A percentile compares a stretch with the other conserved stretches of the same genome.
Conservation (phyloP, 2,329 filamentous ascomycete genomes). For the Xylaria arbuscula region DNA sequence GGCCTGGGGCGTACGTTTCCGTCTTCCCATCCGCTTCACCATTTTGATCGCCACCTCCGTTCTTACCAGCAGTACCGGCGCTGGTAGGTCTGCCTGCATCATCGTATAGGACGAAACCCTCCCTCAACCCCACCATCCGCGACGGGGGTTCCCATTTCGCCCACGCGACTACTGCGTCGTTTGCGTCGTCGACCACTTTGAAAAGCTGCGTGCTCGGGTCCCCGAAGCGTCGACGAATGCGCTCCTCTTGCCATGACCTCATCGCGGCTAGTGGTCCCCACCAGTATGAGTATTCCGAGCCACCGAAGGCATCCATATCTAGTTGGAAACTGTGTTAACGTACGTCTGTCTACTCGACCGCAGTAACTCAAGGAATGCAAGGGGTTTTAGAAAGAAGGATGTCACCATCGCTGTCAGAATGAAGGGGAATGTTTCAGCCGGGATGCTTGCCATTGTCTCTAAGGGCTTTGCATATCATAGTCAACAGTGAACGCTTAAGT, state of each 20-base stretch:
- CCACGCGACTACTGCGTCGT: conserved; percentile 42
- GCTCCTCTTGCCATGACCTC: conserved; percentile 43
- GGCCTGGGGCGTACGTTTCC: conserved; percentile 16
- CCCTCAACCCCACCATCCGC: conserved; percentile 36
- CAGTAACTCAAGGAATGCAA: background rate
- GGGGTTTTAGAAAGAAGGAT: background rate
- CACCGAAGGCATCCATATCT: conserved; percentile 46
- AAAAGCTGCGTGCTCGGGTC: conserved; percentile 45
- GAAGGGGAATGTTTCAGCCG: background rate
- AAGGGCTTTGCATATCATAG: background rate
- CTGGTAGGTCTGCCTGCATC: conserved; percentile 31
- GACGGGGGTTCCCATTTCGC: conserved; percentile 46
- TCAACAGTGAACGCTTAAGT: background rate
- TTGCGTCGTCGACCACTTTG: conserved; percentile 44
- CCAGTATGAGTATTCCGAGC: conserved; percentile 47
- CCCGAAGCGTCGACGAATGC: conserved; percentile 44
- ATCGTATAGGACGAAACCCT: conserved; percentile 42
- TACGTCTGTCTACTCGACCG: background rate
- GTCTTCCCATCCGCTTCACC: conserved; percentile 15
- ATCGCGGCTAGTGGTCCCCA: conserved; percentile 43
- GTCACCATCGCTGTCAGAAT: background rate
- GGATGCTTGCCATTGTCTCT: background rate
- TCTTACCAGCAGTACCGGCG: background rate
- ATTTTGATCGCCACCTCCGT: conserved; percentile 7
- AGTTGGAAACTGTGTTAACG: conserved; percentile 4